These are phyloP conservation scores for Trypanosoma lewisi DNA, from an alignment of 208 protist genomes.

Conservation along the genomic window DNA sequence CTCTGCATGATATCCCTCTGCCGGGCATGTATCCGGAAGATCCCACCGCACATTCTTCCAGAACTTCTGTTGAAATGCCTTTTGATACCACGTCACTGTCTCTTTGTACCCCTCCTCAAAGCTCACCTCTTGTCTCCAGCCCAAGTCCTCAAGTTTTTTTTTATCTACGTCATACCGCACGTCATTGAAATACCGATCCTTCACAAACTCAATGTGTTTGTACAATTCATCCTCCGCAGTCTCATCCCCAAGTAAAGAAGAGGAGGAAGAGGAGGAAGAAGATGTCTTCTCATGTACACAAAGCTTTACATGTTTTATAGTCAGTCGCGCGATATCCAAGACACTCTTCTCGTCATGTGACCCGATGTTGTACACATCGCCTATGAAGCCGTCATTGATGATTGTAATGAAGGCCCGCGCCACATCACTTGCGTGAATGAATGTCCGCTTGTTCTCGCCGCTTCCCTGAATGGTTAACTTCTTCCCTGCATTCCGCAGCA, in stretches of 20 bases:
- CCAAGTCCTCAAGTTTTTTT: constrained; percentile 60
- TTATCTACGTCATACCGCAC: constrained; percentile 73
- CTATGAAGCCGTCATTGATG: constrained; percentile 59
- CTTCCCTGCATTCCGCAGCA: constrained; percentile 33
- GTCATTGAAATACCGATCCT: constrained; percentile 89
- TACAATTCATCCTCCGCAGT: constrained; percentile 19
- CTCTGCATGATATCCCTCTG: not conserved
- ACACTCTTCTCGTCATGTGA: constrained; percentile 54
- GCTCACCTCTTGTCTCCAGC: constrained; percentile 54
- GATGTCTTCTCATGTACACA: constrained; percentile 5
- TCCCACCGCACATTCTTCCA: constrained; percentile 29
- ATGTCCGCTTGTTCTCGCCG: constrained; percentile 43
- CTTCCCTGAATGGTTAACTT: constrained; percentile 62
- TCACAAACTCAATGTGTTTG: constrained; percentile 33
- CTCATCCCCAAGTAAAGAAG: constrained; percentile 1
- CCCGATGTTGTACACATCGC: constrained; percentile 85
- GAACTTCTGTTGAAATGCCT: constrained; percentile 28
- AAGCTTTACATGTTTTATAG: constrained; percentile 31
- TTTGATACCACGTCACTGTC: constrained; percentile 62
- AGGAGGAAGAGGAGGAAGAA: too few relatives aligned
- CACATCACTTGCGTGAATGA: constrained; percentile 78
- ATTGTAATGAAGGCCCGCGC: constrained; percentile 66
- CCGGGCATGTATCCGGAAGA: constrained; percentile 7
- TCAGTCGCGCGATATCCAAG: constrained; percentile 39
- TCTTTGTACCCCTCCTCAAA: constrained; percentile 56